These are phyloP conservation scores for Oryza rufipogon DNA, from an alignment of 176 grass and related monocot species.

Conservation along the genomic window DNA sequence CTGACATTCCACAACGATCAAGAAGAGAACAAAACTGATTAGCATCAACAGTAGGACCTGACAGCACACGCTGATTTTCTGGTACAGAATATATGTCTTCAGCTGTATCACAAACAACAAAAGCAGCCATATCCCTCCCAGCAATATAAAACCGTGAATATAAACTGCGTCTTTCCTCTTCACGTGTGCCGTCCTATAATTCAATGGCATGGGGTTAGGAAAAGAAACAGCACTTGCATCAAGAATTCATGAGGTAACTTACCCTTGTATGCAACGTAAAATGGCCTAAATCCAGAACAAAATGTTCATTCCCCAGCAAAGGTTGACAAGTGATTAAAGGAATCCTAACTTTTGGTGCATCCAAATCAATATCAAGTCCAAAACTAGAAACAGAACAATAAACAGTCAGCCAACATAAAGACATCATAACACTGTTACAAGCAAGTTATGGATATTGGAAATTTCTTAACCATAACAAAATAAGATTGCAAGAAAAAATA, in stretches of 20 bases:
- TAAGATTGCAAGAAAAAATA: background rate
- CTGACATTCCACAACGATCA: slow-evolving; percentile 92
- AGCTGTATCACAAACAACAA: slow-evolving; percentile 63
- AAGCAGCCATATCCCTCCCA: slow-evolving; percentile 98
- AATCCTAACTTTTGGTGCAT: slow-evolving; percentile 97
- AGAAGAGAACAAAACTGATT: slow-evolving; percentile 80
- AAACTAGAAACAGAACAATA: slow-evolving; percentile 65
- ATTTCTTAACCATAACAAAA: background rate
- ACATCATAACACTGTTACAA: background rate
- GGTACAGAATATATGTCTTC: slow-evolving; percentile 40
- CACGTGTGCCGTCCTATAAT: slow-evolving; percentile 62
- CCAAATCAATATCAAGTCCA: slow-evolving; percentile 95
- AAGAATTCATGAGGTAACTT: slow-evolving; percentile 44
- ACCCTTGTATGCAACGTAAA: slow-evolving; percentile 91
- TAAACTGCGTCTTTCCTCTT: slow-evolving; percentile 79
- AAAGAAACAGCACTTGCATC: slow-evolving; percentile 37
- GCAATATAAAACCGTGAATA: slow-evolving; percentile 92
- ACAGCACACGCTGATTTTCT: slow-evolving; percentile 46
- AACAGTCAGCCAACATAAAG: slow-evolving; percentile 38
- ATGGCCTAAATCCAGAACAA: slow-evolving; percentile 99
- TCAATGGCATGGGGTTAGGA: slow-evolving; percentile 17
- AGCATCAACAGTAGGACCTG: slow-evolving; percentile 40
- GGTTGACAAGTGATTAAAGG: slow-evolving; percentile 53
- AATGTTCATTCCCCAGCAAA: slow-evolving; percentile 52
- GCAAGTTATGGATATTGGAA: slow-evolving; percentile 3